Evolutionary conservation across 2,329 filamentous ascomycete species (phyloP).

Genomic region (Colletotrichum agaves): DNA sequence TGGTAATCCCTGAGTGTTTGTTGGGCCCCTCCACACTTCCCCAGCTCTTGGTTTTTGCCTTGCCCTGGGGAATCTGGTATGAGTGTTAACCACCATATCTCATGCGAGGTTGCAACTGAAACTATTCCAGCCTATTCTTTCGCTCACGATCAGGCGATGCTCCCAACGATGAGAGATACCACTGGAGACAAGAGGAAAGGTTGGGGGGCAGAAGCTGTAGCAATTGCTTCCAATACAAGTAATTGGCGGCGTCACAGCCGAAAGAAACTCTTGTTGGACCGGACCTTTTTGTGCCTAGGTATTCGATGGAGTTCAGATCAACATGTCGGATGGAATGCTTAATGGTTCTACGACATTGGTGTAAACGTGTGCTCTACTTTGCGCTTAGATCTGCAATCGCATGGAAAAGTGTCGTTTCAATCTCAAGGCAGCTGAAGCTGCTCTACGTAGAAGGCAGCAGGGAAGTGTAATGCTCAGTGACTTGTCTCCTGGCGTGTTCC

Average conservation of each 20-base stretch:
- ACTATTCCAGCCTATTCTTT: no score
- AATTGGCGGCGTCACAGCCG: no score
- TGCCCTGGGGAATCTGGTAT: not conserved
- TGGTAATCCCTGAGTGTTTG: not conserved
- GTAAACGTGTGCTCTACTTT: slow-evolving; percentile 6
- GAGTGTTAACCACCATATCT: not conserved
- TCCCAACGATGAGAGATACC: no score
- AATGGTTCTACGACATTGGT: not conserved
- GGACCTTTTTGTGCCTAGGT: no score
- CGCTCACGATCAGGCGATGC: no score
- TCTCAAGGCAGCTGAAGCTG: not conserved
- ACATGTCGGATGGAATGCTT: not conserved
- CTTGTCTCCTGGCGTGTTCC: slow-evolving; percentile 15
- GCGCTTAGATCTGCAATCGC: slow-evolving; percentile 20
- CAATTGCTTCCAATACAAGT: no score
- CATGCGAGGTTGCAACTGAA: not conserved
- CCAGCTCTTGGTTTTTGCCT: slow-evolving; percentile 11
- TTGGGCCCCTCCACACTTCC: slow-evolving; percentile 14
- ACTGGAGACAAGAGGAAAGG: no score
- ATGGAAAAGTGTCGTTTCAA: slow-evolving; percentile 24
- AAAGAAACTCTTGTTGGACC: no score
- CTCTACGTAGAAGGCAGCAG: not conserved
- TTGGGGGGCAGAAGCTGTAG: no score
- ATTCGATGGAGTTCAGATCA: not conserved
- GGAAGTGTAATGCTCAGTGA: slow-evolving; percentile 21